Evolutionary conservation across 495 filamentous ascomycete genomes (phyloP).

Genomic region (Hapsidospora chrysogenum): DNA sequence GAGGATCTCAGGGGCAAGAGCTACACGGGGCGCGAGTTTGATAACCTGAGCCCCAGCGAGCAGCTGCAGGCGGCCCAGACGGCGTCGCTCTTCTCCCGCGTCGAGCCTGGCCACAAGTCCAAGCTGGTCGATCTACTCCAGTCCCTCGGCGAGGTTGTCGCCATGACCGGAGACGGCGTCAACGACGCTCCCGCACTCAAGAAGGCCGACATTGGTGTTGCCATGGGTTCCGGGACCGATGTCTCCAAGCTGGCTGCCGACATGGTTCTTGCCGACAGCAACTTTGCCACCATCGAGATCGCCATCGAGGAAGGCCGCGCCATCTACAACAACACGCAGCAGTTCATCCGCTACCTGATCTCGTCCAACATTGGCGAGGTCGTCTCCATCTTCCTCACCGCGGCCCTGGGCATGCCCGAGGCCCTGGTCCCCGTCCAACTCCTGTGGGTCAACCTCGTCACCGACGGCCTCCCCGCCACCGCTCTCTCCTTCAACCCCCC

Average conservation of each 20-base stretch:
- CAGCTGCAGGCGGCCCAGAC: constrained; percentile 69
- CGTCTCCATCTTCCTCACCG: constrained; percentile 97
- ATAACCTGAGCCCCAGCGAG: constrained; percentile 61
- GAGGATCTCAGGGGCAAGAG: constrained; percentile 86
- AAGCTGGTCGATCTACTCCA: constrained; percentile 94
- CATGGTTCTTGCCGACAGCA: constrained; percentile 98
- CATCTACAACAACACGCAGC: constrained; percentile 99
- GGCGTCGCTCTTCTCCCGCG: constrained; percentile 90
- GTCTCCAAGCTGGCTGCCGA: constrained; percentile 94
- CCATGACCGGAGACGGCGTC: constrained; percentile 99
- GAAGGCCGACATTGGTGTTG: constrained; percentile 97
- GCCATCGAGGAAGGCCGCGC: constrained; percentile 95
- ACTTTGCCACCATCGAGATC: constrained; percentile 93
- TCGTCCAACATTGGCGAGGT: constrained; percentile 99
- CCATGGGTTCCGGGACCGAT: constrained; percentile 97
- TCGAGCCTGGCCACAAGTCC: constrained; percentile 90
- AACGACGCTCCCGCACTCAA: constrained; percentile 98
- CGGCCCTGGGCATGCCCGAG: constrained; percentile 93
- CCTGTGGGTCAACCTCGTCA: constrained; percentile 98
- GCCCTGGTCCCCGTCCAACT: constrained; percentile 95
- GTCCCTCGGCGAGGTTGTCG: constrained; percentile 82
- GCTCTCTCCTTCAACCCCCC: constrained; percentile 95
- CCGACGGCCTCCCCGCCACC: constrained; percentile 91
- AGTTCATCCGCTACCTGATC: constrained; percentile 98
- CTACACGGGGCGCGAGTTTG: constrained; percentile 89